phyloP scores from a whole-genome alignment of 139 green algal genomes.

The Mesotaenium endlicherianum region DNA sequence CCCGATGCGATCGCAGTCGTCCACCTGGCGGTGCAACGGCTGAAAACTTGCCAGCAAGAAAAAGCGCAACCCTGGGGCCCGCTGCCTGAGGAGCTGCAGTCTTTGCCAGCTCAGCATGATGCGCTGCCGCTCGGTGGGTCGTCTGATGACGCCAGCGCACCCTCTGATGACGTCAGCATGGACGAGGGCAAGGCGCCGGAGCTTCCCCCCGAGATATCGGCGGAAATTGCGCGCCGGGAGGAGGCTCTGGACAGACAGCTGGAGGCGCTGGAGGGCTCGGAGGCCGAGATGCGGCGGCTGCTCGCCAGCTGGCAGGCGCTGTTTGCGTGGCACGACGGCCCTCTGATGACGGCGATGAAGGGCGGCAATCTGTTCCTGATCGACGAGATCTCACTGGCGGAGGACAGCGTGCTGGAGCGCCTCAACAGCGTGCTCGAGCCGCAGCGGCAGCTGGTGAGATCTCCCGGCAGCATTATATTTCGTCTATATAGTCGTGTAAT shows the following conservation, averaged over 20 bases:
- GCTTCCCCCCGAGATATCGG: too few relatives aligned
- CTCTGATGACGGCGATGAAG: constrained; percentile 91
- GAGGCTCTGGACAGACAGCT: constrained; percentile 11
- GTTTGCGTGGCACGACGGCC: constrained; percentile 83
- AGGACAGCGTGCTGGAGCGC: constrained; percentile 95
- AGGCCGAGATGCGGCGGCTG: constrained; percentile 25
- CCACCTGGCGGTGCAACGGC: neutral
- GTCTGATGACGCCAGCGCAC: too few relatives aligned
- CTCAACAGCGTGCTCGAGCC: constrained; percentile 97
- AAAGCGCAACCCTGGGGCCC: too few relatives aligned
- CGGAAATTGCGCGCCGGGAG: neutral
- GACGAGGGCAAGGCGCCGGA: too few relatives aligned
- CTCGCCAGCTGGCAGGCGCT: constrained; percentile 29
- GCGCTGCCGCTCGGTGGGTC: too few relatives aligned
- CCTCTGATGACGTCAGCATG: too few relatives aligned
- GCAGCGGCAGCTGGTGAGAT: constrained; percentile 73
- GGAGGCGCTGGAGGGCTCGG: neutral
- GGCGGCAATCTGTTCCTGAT: constrained; percentile 89
- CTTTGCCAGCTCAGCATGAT: too few relatives aligned
- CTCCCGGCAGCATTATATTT: too few relatives aligned
- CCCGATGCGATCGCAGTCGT: neutral
- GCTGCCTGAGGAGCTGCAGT: too few relatives aligned
- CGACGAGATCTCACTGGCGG: constrained; percentile 97
- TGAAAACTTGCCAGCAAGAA: too few relatives aligned
- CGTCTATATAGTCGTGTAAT: too few relatives aligned